Evolutionary conservation across 495 filamentous ascomycete species (phyloP).

Genomic region (Aspergillus sparsus): DNA sequence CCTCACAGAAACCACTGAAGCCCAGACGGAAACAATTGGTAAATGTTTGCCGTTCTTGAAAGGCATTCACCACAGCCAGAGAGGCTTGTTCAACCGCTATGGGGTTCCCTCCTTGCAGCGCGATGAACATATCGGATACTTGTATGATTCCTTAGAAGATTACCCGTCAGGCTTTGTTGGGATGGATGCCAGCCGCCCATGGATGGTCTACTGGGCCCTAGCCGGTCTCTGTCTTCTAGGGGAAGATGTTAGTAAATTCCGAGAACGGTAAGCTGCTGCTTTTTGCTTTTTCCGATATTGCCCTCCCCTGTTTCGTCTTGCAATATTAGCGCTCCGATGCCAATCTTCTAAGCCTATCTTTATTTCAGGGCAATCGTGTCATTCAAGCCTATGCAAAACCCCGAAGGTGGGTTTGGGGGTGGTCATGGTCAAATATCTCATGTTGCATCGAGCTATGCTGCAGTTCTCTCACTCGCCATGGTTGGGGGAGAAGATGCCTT

Average conservation of each 20-base stretch:
- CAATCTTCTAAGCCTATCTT: constrained; percentile 13
- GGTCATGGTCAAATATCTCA: constrained; percentile 90
- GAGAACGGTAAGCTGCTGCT: constrained; percentile 52
- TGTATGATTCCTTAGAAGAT: constrained; percentile 62
- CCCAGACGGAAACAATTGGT: constrained; percentile 66
- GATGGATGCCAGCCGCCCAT: constrained; percentile 83
- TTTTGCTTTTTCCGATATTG: constrained; percentile 11
- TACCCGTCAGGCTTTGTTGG: constrained; percentile 66
- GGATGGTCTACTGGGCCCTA: constrained; percentile 92
- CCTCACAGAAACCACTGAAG: constrained; percentile 63
- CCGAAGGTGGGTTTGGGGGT: constrained; percentile 85
- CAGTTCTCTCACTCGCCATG: constrained; percentile 72
- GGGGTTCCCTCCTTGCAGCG: constrained; percentile 75
- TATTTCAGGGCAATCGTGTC: constrained; percentile 62
- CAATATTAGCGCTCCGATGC: constrained; percentile 6
- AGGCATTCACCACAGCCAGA: constrained; percentile 39
- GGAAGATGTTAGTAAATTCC: constrained; percentile 69
- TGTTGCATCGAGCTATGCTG: constrained; percentile 83
- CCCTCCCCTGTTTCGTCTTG: constrained; percentile 10
- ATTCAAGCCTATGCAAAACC: constrained; percentile 77
- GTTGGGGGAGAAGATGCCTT: constrained; percentile 73
- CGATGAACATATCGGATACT: constrained; percentile 71
- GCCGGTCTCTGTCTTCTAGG: constrained; percentile 71
- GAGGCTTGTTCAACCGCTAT: constrained; percentile 58
- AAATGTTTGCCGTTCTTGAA: constrained; percentile 70